Evolutionary conservation across 2,329 filamentous ascomycete genomes (phyloP), one percentile per base, ranked within the genome.

Genomic region (Pezizomycotina sp.): DNA sequence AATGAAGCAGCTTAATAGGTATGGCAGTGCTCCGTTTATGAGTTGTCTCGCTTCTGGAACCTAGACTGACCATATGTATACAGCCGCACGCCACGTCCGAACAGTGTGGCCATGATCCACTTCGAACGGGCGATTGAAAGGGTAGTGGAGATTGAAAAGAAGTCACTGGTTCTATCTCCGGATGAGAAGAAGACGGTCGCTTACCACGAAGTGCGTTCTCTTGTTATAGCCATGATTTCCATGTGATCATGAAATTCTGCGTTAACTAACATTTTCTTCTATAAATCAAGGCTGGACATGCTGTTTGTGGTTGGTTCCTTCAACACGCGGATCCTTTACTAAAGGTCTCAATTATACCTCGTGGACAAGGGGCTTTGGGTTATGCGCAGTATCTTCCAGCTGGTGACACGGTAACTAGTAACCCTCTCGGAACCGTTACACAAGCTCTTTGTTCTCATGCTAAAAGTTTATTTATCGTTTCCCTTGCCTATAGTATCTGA

Each of bases 1-100:
- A 98, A 98, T 55, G 89, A 98, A 64, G 89, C 89, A 48, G 89
- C 89, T 64, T 98, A 29, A 86, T 95, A 55, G 89, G 83, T 92
- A 69, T n/a, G n/a, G n/a, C n/a, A 56, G 77, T 59, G 9, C 5
- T 21, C 3, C 3, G 27, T 10, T 4, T 14, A 33, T 23, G 4
- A 6, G 14, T 13, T 22, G 4, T 3, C 14, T 34, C n/a, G 9
- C 12, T 5, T 23, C 4, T 5, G 15, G 8, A 6, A 7, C 18
- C 13, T n/a, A 33, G 22, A 27, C 21, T 52, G 46, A 63, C 70
- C 61, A 71, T 53, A 22, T 9, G 37, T 28, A 14, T 47, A 23
- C 50, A 92, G 83, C 86, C 56, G 89, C 89, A 43, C 74, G 89
- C 67, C 68, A 48, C 78, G 78, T 45, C 84, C 84, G 31, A 69